These are phyloP conservation scores for Chloris gayana DNA, from an alignment of 176 grass and related monocot genomes.

Conservation along the genomic window DNA sequence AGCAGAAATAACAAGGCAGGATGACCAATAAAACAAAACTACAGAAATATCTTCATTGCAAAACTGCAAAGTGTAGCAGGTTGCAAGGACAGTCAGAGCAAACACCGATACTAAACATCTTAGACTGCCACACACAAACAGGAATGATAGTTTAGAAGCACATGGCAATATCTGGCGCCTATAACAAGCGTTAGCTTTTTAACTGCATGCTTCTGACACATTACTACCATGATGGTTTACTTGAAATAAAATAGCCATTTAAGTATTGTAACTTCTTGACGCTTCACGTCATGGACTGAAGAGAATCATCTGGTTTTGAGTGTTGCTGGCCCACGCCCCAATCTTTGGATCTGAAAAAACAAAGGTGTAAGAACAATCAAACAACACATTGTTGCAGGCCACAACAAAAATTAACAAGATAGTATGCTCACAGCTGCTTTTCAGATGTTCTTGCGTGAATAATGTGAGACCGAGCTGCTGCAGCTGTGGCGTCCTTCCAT, in stretches of 20 bases:
- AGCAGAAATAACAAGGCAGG: background rate
- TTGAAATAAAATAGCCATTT: background rate
- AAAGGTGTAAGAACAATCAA: background rate
- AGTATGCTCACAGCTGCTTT: background rate
- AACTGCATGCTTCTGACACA: background rate
- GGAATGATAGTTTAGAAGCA: background rate
- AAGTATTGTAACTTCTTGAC: background rate
- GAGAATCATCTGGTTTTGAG: background rate
- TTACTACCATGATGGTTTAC: background rate
- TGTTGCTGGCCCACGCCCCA: background rate
- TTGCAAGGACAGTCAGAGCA: background rate
- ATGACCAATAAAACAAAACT: background rate
- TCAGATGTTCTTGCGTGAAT: background rate
- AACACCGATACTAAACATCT: background rate
- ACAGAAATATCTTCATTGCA: background rate
- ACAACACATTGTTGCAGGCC: background rate
- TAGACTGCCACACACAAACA: background rate
- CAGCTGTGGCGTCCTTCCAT: conserved; percentile 1
- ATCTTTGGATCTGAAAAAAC: background rate
- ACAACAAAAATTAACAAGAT: background rate
- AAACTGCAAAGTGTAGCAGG: background rate
- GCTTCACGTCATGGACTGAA: background rate
- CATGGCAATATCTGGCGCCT: background rate
- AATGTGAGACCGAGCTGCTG: background rate
- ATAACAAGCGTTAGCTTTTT: background rate